Evolutionary conservation across 1,284 basidiomycete genomes (phyloP).

Genomic region (Pascua guehoae): DNA sequence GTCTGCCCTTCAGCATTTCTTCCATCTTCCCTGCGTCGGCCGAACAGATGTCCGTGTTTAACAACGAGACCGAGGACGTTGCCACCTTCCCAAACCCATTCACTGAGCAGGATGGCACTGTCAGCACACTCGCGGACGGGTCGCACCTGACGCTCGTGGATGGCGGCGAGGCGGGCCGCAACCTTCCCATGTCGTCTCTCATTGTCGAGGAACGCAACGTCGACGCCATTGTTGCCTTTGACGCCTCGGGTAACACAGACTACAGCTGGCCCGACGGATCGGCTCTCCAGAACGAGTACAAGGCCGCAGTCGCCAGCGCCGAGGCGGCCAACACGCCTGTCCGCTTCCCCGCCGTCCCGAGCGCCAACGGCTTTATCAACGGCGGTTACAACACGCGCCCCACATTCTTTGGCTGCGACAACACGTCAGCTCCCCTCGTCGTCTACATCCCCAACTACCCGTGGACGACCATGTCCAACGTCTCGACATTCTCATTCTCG

Average conservation of each 20-base stretch:
- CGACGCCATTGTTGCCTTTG: conserved; percentile 55
- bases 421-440: conserved; percentile 48
- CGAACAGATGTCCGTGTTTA: conserved; percentile 22
- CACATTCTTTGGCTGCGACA: conserved; percentile 47
- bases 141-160: conserved; percentile 50
- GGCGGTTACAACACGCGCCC: conserved; percentile 55
- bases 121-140: conserved; percentile 28
- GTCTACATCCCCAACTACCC: conserved; percentile 53
- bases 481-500: conserved; percentile 45
- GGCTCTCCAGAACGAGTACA: conserved; percentile 43
- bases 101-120: neutral
- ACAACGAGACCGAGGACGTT: conserved; percentile 47
- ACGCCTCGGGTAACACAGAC: conserved; percentile 52
- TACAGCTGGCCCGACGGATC: conserved; percentile 54
- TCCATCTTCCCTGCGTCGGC: conserved; percentile 24
- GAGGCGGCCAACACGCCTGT: conserved; percentile 30
- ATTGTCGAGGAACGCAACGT: conserved; percentile 52
- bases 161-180: conserved; percentile 52
- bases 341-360: conserved; percentile 50
- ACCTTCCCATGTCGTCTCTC: conserved; percentile 54
- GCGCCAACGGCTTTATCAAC: conserved; percentile 52
- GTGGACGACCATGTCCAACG: conserved; percentile 46
- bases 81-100: conserved; percentile 51
- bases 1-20: conserved; percentile 28
- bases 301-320: conserved; percentile 21